Conservation (phyloP, 1,139 yeast species). For the Kazachstania sp. region DNA sequence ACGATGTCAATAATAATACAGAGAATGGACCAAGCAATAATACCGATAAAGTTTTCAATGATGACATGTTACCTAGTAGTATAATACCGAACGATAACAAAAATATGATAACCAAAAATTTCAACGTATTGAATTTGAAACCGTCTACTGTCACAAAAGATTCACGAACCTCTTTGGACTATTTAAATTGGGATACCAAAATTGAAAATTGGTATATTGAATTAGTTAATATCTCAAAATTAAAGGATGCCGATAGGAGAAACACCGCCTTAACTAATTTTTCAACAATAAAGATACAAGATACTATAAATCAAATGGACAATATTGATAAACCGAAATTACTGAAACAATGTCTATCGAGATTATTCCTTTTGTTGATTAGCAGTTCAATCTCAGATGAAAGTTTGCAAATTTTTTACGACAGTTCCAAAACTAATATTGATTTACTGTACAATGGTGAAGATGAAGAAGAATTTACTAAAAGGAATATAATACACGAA, state of each 20-base stretch:
- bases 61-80: background rate
- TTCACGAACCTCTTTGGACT: background rate
- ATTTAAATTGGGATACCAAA: conserved; percentile 10
- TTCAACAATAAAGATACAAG: conserved; percentile 18
- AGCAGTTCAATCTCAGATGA: conserved; percentile 28
- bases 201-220: conserved; percentile 31
- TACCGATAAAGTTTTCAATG: background rate
- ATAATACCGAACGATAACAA: background rate
- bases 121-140: background rate
- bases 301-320: conserved; percentile 13
- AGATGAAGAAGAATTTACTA: conserved; percentile 30
- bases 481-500: conserved; percentile 34
- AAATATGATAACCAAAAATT: background rate
- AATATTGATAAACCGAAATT: conserved; percentile 13
- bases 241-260: conserved; percentile 27
- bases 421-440: conserved; percentile 15
- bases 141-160: background rate
- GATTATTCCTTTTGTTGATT: conserved; percentile 23
- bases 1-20: conserved; percentile 48
- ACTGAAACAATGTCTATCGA: conserved; percentile 23
- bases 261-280: conserved; percentile 17
- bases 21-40: background rate
- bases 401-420: conserved; percentile 25
- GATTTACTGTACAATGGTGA: conserved; percentile 28
- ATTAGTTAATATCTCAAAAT: conserved; percentile 24